Conservation (phyloP, 2,329 filamentous ascomycete genomes). For the Colletotrichum lini region DNA sequence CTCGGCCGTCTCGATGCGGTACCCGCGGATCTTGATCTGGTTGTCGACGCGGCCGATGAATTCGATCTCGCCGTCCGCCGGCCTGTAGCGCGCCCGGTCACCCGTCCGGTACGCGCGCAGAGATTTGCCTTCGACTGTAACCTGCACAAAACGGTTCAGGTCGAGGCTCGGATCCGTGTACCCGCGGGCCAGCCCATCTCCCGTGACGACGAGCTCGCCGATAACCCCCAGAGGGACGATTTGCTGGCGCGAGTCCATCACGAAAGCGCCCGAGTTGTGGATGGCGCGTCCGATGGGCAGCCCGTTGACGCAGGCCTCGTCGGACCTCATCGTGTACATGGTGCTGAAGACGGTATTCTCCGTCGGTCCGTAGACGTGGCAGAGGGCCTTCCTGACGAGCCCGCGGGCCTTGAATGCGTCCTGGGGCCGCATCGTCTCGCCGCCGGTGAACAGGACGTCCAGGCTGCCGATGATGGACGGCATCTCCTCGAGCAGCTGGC, state of each 20-base stretch:
- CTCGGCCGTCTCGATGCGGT: slow-evolving; percentile 49
- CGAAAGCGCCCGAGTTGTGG: slow-evolving; percentile 43
- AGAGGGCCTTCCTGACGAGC: neutral
- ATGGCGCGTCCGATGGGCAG: slow-evolving; percentile 44
- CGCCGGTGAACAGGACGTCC: slow-evolving; percentile 54
- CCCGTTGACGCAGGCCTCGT: slow-evolving; percentile 31
- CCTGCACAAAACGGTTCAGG: slow-evolving; percentile 40
- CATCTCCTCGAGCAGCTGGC: slow-evolving; percentile 47
- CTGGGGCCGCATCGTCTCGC: slow-evolving; percentile 45
- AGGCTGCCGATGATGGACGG: slow-evolving; percentile 52
- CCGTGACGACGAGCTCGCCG: slow-evolving; percentile 49
- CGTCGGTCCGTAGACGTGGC: slow-evolving; percentile 43
- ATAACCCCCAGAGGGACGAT: slow-evolving; percentile 47
- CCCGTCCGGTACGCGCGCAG: slow-evolving; percentile 48
- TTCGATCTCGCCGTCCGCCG: slow-evolving; percentile 45
- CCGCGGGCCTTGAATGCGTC: slow-evolving; percentile 23
- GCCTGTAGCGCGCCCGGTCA: slow-evolving; percentile 38
- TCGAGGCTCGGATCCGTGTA: slow-evolving; percentile 43
- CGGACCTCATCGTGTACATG: neutral
- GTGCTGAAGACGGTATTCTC: slow-evolving; percentile 39
- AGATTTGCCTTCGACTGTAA: slow-evolving; percentile 6
- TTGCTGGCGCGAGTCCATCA: slow-evolving; percentile 46
- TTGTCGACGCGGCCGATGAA: slow-evolving; percentile 49
- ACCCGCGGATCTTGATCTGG: slow-evolving; percentile 51
- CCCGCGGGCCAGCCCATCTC: too few species aligned